Evolutionary conservation across 2,329 filamentous ascomycete species (phyloP), one percentile per base, ranked within the genome.

Genomic region (Tympanopsis confertula): DNA sequence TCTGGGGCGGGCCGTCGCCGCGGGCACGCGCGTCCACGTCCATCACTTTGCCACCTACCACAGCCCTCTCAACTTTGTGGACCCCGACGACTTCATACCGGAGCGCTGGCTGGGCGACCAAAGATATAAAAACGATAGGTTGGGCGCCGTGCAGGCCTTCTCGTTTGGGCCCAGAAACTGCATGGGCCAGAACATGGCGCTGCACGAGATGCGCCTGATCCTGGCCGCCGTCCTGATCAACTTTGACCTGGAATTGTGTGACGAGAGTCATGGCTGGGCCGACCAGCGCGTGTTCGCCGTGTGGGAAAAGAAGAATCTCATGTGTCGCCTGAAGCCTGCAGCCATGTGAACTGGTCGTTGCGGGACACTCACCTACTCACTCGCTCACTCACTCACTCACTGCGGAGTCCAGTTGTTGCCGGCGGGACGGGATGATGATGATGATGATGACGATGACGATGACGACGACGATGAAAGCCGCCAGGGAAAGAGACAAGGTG

Each of bases 401-500:
- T n/a, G n/a, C n/a, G n/a, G n/a, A n/a, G n/a, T n/a, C n/a, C n/a
- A n/a, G n/a, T n/a, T n/a, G n/a, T n/a, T n/a, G n/a, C n/a, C n/a
- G n/a, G n/a, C n/a, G n/a, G n/a, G n/a, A n/a, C n/a, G n/a, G n/a
- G n/a, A n/a, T n/a, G n/a, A n/a, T n/a, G n/a, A n/a, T n/a, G n/a
- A n/a, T n/a, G n/a, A n/a, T n/a, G n/a, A n/a, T n/a, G n/a, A n/a
- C n/a, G n/a, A n/a, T n/a, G 4, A 79, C 58, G 1, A 64, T 68
- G 42, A 84, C 85, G 39, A 84, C 58, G 14, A 74, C 58, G 35
- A 80, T 52, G 51, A 77, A 78, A 37, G 74, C 70, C 22, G 65
- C 68, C 44, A 85, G 52, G 30, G 81, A 67, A 44, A 7, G 65
- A 36, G 15, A 54, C 50, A 37, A 63, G 46, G 15, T 61, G 59